phyloP scores from a whole-genome alignment of 2,329 filamentous ascomycete genomes.

The Coniochaeta prunicola region DNA sequence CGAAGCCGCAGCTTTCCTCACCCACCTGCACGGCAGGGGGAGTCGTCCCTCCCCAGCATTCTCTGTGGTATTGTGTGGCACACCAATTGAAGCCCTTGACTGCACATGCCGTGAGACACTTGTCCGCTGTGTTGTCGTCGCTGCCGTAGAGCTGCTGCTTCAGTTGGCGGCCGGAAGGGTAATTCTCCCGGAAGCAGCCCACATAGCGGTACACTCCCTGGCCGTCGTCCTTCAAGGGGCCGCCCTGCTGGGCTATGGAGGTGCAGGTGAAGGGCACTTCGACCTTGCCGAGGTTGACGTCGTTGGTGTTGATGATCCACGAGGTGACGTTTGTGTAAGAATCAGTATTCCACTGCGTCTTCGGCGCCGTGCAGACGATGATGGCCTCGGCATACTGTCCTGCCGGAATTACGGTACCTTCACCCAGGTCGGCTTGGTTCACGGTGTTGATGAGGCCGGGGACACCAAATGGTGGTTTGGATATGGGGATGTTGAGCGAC shows the following conservation, averaged over 20 bases:
- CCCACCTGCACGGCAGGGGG: constrained; percentile 35
- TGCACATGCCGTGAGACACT: constrained; percentile 37
- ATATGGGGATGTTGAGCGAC: constrained; percentile 48
- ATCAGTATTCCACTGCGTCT: constrained; percentile 48
- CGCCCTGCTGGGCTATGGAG: constrained; percentile 43
- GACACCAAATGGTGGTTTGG: constrained; percentile 52
- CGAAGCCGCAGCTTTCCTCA: constrained; percentile 41
- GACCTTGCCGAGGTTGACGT: constrained; percentile 43
- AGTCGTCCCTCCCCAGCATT: constrained; percentile 49
- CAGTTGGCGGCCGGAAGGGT: constrained; percentile 42
- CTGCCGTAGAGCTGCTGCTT: constrained; percentile 29
- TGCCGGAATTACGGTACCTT: constrained; percentile 42
- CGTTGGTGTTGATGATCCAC: constrained; percentile 53
- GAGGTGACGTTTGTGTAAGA: constrained; percentile 35
- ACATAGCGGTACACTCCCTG: constrained; percentile 16
- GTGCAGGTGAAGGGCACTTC: constrained; percentile 43
- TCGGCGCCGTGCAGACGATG: constrained; percentile 48
- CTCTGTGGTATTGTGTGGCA: constrained; percentile 39
- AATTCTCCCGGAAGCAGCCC: constrained; percentile 52
- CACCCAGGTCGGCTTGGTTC: constrained; percentile 50
- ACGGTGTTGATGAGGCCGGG: constrained; percentile 19
- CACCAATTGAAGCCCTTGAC: constrained; percentile 31
- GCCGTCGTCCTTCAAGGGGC: constrained; percentile 35
- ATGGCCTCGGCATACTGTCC: constrained; percentile 43
- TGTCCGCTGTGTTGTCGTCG: constrained; percentile 32